phyloP scores from a whole-genome alignment of 257 asterid genomes.

The Solanum tacnaense region DNA sequence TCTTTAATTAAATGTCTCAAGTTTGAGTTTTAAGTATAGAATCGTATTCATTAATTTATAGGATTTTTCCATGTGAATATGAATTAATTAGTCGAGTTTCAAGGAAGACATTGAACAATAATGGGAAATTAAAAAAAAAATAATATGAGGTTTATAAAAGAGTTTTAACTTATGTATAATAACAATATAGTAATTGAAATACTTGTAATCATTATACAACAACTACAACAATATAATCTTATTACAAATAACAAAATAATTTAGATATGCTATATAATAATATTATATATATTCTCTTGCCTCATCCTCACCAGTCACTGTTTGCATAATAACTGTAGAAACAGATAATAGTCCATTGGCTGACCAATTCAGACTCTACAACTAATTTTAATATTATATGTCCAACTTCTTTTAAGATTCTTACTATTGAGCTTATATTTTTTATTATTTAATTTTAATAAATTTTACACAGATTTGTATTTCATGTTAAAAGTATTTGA shows the following conservation, averaged over 20 bases:
- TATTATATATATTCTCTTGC: neutral
- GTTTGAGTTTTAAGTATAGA: neutral
- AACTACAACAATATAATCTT: too few relatives aligned
- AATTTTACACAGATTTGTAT: too few relatives aligned
- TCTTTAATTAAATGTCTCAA: accelerated
- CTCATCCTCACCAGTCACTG: neutral
- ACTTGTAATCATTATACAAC: too few relatives aligned
- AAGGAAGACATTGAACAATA: too few relatives aligned
- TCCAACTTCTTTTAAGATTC: too few relatives aligned
- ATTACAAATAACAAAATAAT: neutral
- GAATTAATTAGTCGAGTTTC: neutral
- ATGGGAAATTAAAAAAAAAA: too few relatives aligned
- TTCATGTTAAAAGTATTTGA: too few relatives aligned
- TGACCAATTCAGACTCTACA: neutral
- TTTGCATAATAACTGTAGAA: neutral
- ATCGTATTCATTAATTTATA: neutral
- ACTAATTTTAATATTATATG: too few relatives aligned
- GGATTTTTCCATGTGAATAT: neutral
- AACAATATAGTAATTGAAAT: too few relatives aligned
- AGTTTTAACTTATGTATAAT: neutral
- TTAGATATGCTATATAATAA: neutral
- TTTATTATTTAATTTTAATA: too few relatives aligned
- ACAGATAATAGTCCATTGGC: neutral
- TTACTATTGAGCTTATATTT: too few relatives aligned
- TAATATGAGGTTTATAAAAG: neutral